Base-by-base conservation (phyloP, 2,329 filamentous ascomycete species). In the Aspergillus thermomutatus region DNA sequence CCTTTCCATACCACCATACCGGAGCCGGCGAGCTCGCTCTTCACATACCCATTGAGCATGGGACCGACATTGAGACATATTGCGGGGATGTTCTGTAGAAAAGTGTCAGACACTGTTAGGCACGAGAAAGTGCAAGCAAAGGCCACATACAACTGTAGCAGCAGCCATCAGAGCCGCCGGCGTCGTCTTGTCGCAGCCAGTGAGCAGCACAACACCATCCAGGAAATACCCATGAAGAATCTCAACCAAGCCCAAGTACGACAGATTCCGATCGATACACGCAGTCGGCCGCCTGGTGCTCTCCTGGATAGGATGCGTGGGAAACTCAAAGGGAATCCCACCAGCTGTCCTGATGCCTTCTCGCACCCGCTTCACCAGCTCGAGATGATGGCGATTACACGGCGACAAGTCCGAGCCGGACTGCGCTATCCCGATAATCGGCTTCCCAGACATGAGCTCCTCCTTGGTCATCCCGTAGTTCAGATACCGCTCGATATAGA, bases 111-210 rank as follows among this genome's bases (percentile, higher is more conserved):
- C 19, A 50, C 40, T 37, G 23, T 4, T 25, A 48, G 25, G 3
- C 25, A 14, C 5, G 7, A 17, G 48, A 41, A 1, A 23, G 26
- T 9, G 17, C 28, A 7, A 37, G 1, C 19, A 17, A 4, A 34
- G 17, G 40, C 34, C 21, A 70, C 67, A 56, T 57, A 77, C 75
- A 65, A 82, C 73, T 2, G 79, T 81, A 41, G 79, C 79, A 4
- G 80, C 79, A 14, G 80, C 80, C 80, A 82, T 82, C 49, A 82
- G 66, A 52, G 73, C 77, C 14, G 79, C 80, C 14, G 80, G 80
- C 0, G 79, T 81, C 4, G 79, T 82, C 73, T 82, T 82, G 60
- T 82, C 80, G 66, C 80, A 82, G 8, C 80, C 80, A 0, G 80
- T 82, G 50, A 82, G 70, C 26, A 82, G 66, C 17, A 82, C 79